Percentiles rank a stretch among this genome's conserved stretches.
Evolutionary conservation across 768 basidiomycete species (phyloP).

Genomic region (Hydnum rufescens): DNA sequence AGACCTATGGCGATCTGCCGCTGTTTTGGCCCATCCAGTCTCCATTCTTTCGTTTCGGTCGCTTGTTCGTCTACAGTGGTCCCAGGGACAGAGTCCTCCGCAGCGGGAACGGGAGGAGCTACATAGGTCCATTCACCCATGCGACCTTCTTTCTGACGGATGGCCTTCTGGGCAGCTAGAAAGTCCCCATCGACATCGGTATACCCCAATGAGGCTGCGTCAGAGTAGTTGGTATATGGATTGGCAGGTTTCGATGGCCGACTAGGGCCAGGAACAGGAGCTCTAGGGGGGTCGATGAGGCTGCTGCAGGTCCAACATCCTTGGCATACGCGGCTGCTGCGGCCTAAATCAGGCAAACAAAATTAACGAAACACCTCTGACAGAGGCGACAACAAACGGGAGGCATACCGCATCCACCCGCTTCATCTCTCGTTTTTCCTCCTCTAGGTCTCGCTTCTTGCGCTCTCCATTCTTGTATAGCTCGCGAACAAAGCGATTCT

Average conservation of each 20-base stretch:
- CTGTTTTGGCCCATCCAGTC: slow-evolving; percentile 41
- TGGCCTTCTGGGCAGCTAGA: slow-evolving; percentile 36
- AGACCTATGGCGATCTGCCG: slow-evolving; percentile 39
- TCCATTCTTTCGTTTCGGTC: slow-evolving; percentile 23
- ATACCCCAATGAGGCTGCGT: slow-evolving; percentile 66
- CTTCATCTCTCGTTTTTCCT: slow-evolving; percentile 75
- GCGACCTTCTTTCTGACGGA: slow-evolving; percentile 41
- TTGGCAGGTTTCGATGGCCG: slow-evolving; percentile 18
- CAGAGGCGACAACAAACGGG: slow-evolving; percentile 11
- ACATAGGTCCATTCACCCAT: slow-evolving; percentile 67
- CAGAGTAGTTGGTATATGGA: slow-evolving; percentile 62
- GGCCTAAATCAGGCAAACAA: too few species aligned
- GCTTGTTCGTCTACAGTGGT: slow-evolving; percentile 13
- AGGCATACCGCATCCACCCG: slow-evolving; percentile 59
- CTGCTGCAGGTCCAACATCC: slow-evolving; percentile 53
- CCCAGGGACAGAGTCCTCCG: slow-evolving; percentile 11
- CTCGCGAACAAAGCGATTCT: slow-evolving; percentile 77
- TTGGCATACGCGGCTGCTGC: slow-evolving; percentile 62
- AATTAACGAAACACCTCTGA: not conserved
- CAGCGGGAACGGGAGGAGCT: slow-evolving; percentile 15
- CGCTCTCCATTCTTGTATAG: slow-evolving; percentile 89
- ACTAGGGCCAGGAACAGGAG: slow-evolving; percentile 19
- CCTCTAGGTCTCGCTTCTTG: slow-evolving; percentile 63
- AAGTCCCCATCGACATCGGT: slow-evolving; percentile 56
- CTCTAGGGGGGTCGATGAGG: slow-evolving; percentile 16